Evolutionary conservation across 2,329 filamentous ascomycete species (phyloP).

Genomic region (Exophiala viscosa): DNA sequence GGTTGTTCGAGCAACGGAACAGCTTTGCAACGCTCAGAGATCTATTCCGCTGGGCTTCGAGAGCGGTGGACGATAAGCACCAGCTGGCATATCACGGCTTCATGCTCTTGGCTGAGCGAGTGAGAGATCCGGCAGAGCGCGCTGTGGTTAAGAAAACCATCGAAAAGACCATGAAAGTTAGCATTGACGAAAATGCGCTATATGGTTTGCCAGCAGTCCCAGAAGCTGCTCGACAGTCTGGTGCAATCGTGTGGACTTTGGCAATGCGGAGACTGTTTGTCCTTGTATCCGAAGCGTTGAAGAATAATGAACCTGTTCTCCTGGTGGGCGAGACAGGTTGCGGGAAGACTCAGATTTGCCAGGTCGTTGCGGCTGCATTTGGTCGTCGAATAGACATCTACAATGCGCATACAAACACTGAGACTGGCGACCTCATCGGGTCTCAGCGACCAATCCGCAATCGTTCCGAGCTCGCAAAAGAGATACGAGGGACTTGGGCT

Average conservation of each 20-base stretch:
- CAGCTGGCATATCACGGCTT: conserved; percentile 89
- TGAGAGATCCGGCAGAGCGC: conserved; percentile 85
- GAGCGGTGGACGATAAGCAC: conserved; percentile 78
- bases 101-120: conserved; percentile 92
- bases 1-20: conserved; percentile 94
- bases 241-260: conserved; percentile 78
- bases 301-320: conserved; percentile 88
- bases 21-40: conserved; percentile 96
- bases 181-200: conserved; percentile 67
- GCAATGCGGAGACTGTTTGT: conserved; percentile 91
- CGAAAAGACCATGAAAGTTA: conserved; percentile 83
- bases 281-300: conserved; percentile 78
- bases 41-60: conserved; percentile 88
- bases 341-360: conserved; percentile 94
- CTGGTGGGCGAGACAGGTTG: conserved; percentile 96
- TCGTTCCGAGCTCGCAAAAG: conserved; percentile 65
- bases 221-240: conserved; percentile 31
- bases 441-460: conserved; percentile 91
- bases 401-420: conserved; percentile 97
- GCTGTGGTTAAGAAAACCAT: conserved; percentile 80
- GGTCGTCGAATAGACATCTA: conserved; percentile 76
- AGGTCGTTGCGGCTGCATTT: conserved; percentile 80
- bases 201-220: conserved; percentile 54
- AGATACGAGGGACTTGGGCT: conserved; percentile 61
- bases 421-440: conserved; percentile 94